Conservation (phyloP, 495 filamentous ascomycete species). For the Aspergillus bertholletiae region DNA sequence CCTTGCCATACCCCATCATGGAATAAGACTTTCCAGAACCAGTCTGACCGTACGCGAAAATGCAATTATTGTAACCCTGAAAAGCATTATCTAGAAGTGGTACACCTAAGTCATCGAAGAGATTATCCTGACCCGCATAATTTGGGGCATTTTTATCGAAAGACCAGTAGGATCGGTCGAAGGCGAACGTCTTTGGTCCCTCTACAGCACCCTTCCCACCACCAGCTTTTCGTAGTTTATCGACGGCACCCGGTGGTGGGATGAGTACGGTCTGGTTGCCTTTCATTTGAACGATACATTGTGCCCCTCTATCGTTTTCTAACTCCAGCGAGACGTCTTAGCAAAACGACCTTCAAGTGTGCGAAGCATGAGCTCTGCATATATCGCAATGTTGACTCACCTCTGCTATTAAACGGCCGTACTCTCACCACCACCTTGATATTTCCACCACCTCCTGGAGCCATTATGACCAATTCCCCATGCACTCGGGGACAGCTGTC, state of each 20-base stretch:
- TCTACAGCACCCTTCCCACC: conserved; percentile 62
- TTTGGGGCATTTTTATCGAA: conserved; percentile 77
- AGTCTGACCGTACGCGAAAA: conserved; percentile 98
- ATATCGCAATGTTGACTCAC: conserved; percentile 37
- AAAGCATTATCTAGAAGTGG: conserved; percentile 98
- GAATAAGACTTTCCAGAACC: conserved; percentile 98
- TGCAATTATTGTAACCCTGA: conserved; percentile 99
- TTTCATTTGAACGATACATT: conserved; percentile 99
- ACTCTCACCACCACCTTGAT: conserved; percentile 99
- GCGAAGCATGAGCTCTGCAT: background rate
- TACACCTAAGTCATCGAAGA: conserved; percentile 83
- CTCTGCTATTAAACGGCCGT: conserved; percentile 90
- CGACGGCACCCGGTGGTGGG: conserved; percentile 64
- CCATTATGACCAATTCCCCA: conserved; percentile 54
- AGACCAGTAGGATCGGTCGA: conserved; percentile 97
- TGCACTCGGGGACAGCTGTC: conserved; percentile 25
- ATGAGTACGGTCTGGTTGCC: conserved; percentile 83
- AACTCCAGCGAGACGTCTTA: background rate
- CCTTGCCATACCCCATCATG: conserved; percentile 99
- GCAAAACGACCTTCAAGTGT: conserved; percentile 1
- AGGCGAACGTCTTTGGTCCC: conserved; percentile 86
- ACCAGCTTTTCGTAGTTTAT: conserved; percentile 49
- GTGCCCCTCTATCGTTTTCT: conserved; percentile 88
- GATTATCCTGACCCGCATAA: conserved; percentile 86
- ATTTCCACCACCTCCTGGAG: conserved; percentile 82